A percentile compares a stretch with the other conserved stretches of the same genome.
phyloP scores from a whole-genome alignment of 1,284 basidiomycete species.

The Tilletia horrida region DNA sequence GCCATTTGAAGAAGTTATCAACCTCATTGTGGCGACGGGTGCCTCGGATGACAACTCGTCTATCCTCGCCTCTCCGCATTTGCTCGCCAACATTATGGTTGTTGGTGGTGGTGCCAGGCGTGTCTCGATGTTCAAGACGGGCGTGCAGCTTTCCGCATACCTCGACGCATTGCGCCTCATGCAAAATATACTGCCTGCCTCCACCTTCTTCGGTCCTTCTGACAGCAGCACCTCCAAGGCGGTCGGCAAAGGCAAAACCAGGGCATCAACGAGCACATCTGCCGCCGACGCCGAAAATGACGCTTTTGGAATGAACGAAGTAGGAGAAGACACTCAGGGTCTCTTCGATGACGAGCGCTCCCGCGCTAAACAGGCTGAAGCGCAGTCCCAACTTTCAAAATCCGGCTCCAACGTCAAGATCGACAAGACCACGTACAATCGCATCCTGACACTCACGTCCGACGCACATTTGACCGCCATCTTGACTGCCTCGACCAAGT shows the following conservation, averaged over 20 bases:
- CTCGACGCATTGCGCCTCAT: slow-evolving; percentile 40
- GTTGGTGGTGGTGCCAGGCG: slow-evolving; percentile 6
- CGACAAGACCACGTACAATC: slow-evolving; percentile 32
- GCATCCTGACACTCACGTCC: slow-evolving; percentile 36
- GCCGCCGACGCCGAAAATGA: neutral
- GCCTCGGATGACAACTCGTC: neutral
- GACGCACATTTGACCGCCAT: slow-evolving; percentile 38
- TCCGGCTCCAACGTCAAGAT: slow-evolving; percentile 9
- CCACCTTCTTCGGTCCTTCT: slow-evolving; percentile 18
- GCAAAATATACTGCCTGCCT: slow-evolving; percentile 35
- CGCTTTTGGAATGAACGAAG: too few relatives aligned
- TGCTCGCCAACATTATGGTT: slow-evolving; percentile 16
- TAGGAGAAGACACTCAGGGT: slow-evolving; percentile 3
- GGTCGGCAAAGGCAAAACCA: slow-evolving; percentile 7
- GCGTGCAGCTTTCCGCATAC: slow-evolving; percentile 30
- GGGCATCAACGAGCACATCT: neutral
- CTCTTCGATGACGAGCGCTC: slow-evolving; percentile 7
- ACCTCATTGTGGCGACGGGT: neutral
- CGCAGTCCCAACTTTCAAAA: neutral
- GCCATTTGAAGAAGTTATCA: neutral
- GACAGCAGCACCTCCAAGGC: neutral
- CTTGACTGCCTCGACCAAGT: slow-evolving; percentile 38
- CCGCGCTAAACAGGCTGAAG: neutral
- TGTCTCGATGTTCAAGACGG: slow-evolving; percentile 18
- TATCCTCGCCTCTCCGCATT: neutral